Conservation (phyloP, 176 grass and related monocot species). For the Eleusine coracana region DNA sequence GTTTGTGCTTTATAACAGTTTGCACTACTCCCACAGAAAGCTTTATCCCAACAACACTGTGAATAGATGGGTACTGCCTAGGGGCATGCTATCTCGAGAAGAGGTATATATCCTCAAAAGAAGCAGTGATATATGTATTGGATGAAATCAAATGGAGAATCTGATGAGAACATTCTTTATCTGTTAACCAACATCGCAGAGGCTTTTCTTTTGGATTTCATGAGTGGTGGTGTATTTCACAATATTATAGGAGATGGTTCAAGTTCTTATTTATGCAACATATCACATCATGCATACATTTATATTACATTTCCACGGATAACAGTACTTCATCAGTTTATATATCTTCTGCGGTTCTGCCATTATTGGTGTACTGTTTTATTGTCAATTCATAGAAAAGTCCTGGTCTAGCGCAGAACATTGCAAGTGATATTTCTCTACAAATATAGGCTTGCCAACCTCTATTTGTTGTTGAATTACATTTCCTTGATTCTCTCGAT, state of each 20-base stretch:
- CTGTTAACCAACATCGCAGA: slow-evolving; percentile 46
- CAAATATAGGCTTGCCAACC: not conserved
- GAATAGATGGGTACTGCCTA: not conserved
- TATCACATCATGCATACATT: slow-evolving; percentile 1
- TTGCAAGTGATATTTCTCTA: not conserved
- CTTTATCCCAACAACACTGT: slow-evolving; percentile 10
- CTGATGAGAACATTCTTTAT: slow-evolving; percentile 70
- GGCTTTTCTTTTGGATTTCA: slow-evolving; percentile 36
- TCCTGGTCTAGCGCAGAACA: not conserved
- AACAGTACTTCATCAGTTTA: not conserved
- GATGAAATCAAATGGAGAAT: slow-evolving; percentile 57
- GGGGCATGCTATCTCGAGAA: not conserved
- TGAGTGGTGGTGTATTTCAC: not conserved
- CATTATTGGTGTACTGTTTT: not conserved
- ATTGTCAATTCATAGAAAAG: not conserved
- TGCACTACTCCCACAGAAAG: slow-evolving; percentile 21
- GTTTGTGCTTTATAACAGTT: slow-evolving; percentile 5
- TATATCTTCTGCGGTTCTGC: not conserved
- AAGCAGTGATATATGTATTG: slow-evolving; percentile 24
- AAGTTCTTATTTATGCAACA: not conserved
- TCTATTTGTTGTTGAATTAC: not conserved
- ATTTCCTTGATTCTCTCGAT: not conserved
- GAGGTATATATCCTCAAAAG: slow-evolving; percentile 1
- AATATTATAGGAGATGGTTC: not conserved
- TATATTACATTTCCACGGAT: slow-evolving; percentile 5